Conservation (phyloP, 1,139 yeast genomes). For the Saccharomyces hybrid region DNA sequence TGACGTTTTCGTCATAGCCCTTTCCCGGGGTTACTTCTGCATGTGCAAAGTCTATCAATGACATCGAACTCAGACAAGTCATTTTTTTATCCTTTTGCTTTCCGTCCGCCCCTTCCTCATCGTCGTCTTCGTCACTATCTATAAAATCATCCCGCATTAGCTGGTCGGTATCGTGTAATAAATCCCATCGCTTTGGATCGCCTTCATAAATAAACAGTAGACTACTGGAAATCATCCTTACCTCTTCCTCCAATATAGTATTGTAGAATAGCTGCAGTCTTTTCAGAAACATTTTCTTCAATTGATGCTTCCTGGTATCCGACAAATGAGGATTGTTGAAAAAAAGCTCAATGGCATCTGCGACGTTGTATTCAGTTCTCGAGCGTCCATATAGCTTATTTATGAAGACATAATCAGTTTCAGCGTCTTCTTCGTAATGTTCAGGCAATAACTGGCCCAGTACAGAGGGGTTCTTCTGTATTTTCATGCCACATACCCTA, state of each 20-base stretch:
- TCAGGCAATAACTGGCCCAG: conserved; percentile 8
- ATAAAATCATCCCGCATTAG: conserved; percentile 34
- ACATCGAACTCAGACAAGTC: conserved; percentile 42
- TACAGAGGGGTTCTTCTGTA: conserved; percentile 26
- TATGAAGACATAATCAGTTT: conserved; percentile 40
- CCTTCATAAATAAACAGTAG: conserved; percentile 69
- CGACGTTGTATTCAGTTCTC: conserved; percentile 40
- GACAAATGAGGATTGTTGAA: conserved; percentile 38
- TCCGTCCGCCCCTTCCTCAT: conserved; percentile 12
- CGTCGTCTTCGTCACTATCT: conserved; percentile 29
- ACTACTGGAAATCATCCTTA: conserved; percentile 68
- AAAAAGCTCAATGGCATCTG: conserved; percentile 45
- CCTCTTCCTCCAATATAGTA: conserved; percentile 52
- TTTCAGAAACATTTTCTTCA: conserved; percentile 41
- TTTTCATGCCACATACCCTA: conserved; percentile 85
- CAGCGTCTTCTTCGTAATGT: conserved; percentile 20
- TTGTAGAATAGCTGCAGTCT: conserved; percentile 60
- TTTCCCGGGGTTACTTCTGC: conserved; percentile 53
- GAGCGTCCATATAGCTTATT: conserved; percentile 68
- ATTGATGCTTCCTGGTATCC: conserved; percentile 27
- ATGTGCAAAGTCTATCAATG: conserved; percentile 87
- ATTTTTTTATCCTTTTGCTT: conserved; percentile 7
- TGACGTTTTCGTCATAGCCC: conserved; percentile 65
- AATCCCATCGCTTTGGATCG: conserved; percentile 45
- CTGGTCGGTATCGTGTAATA: conserved; percentile 35